These are phyloP conservation scores for Byssochlamys sp. DNA, from an alignment of 2,329 filamentous ascomycete genomes.

Conservation along the genomic window DNA sequence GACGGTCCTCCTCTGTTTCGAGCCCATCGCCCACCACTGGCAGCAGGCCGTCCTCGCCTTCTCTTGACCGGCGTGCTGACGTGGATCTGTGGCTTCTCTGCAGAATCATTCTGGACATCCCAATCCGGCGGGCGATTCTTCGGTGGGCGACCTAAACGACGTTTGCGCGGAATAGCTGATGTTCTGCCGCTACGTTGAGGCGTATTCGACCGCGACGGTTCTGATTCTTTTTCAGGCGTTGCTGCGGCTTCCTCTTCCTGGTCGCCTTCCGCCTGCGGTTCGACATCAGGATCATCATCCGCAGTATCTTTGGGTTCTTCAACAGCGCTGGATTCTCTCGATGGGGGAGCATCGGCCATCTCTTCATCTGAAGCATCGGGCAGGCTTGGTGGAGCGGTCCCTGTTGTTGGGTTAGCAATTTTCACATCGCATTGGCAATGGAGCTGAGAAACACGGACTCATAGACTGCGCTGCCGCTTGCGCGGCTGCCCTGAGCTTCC, in stretches of 20 bases:
- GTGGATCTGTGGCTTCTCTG: constrained; percentile 34
- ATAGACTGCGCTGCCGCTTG: constrained; percentile 39
- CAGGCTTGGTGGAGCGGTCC: constrained; percentile 31
- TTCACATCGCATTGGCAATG: neutral
- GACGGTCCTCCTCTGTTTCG: constrained; percentile 61
- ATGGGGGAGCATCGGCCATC: constrained; percentile 30
- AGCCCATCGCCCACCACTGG: constrained; percentile 59
- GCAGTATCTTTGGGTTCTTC: constrained; percentile 26
- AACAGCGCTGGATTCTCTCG: constrained; percentile 22
- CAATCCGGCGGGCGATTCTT: constrained; percentile 76
- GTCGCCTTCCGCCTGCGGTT: constrained; percentile 22
- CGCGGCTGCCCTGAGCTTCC: constrained; percentile 37
- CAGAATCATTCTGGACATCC: constrained; percentile 50
- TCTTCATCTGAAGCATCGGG: constrained; percentile 39
- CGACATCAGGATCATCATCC: constrained; percentile 19
- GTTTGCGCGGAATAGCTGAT: constrained; percentile 57
- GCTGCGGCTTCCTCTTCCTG: constrained; percentile 37
- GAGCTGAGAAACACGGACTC: constrained; percentile 22
- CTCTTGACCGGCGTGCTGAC: constrained; percentile 45
- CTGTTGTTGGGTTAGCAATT: constrained; percentile 19
- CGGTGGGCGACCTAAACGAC: constrained; percentile 70
- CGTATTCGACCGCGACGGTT: constrained; percentile 42
- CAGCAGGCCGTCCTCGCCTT: constrained; percentile 48
- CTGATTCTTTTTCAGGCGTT: constrained; percentile 32
- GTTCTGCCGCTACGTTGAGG: constrained; percentile 41